Evolutionary conservation across 2,329 filamentous ascomycete species (phyloP), one percentile per base, ranked within the genome.

Genomic region (Ramularia collo-cygni): DNA sequence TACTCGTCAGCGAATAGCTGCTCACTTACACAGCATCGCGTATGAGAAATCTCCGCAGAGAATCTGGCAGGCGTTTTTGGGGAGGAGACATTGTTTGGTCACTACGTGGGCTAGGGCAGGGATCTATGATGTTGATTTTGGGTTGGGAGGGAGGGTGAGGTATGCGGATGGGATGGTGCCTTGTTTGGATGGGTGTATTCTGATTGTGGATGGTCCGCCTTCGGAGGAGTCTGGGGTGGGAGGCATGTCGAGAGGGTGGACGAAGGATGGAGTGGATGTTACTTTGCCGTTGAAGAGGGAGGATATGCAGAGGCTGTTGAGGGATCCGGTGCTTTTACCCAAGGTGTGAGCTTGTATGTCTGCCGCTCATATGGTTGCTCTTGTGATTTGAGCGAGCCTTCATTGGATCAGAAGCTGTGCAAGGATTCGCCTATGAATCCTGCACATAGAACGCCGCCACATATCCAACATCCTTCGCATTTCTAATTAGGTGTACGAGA

Each of bases 21-120:
- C 34, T 21, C 38, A 41, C 13, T 33, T 41, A 16, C 38, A 41
- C 19, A 37, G 33, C 12, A 41, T 42, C 15, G 39, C 39, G n/a
- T 42, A 32, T 16, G 39, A 42, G 21, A 37, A 32, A 24, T 42
- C 39, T 3, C 39, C 39, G 7, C 39, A 38, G 14, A 34, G 40
- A 2, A 32, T 42, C 28, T 42, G 40, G 40, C 40, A 42, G 16
- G 40, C 28, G 2, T 38, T 42, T 18, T 14, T 42, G 9, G 40
- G 35, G 9, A 35, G 26, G 21, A 24, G 24, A 10, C 40, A 42
- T 8, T 38, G 33, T 10, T 15, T 42, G n/a, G 35, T 33, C 7
- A 42, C 39, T 10, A 37, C 39, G 2, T 42, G 39, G 39, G 40
- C 40, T 17, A 34, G 35, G 7, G 40, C 40, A 2, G 40, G 35